Evolutionary conservation across 306 rosid genomes (phyloP).

Genomic region (Calophaca sinica): DNA sequence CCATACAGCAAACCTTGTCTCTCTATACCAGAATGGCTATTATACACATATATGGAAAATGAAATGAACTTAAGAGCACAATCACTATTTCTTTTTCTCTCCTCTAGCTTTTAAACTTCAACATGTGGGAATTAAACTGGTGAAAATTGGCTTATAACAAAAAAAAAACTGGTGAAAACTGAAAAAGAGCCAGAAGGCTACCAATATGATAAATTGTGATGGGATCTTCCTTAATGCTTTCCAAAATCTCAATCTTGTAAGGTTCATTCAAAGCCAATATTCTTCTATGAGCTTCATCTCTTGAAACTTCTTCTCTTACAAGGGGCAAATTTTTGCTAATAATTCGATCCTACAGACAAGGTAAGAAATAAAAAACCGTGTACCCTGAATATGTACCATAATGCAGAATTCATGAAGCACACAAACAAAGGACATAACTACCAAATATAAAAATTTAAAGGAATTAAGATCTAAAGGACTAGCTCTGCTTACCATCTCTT

Average conservation of each 20-base stretch:
- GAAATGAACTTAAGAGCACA: conserved; percentile 18
- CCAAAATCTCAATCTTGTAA: conserved; percentile 93
- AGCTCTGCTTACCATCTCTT: conserved; percentile 81
- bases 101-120: conserved; percentile 28
- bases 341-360: conserved; percentile 76
- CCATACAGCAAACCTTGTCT: conserved; percentile 22
- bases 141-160: not conserved
- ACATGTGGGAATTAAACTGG: conserved; percentile 15
- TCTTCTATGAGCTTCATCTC: conserved; percentile 89
- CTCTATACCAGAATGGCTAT: conserved; percentile 16
- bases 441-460: conserved; percentile 12
- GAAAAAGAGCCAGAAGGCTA: conserved; percentile 52
- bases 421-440: conserved; percentile 8
- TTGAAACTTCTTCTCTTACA: conserved; percentile 90
- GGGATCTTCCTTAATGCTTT: conserved; percentile 85
- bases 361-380: conserved; percentile 41
- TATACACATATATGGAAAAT: conserved; percentile 21
- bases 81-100: conserved; percentile 5
- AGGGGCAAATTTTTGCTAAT: conserved; percentile 84
- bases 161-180: not conserved
- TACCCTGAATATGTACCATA: conserved; percentile 33
- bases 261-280: conserved; percentile 84
- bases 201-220: conserved; percentile 95
- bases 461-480: not conserved
- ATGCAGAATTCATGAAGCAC: conserved; percentile 41